Evolutionary conservation across 1,139 yeast species (phyloP), one percentile per base, ranked within the genome.

Genomic region (Protomyces lactucae-debilis): DNA sequence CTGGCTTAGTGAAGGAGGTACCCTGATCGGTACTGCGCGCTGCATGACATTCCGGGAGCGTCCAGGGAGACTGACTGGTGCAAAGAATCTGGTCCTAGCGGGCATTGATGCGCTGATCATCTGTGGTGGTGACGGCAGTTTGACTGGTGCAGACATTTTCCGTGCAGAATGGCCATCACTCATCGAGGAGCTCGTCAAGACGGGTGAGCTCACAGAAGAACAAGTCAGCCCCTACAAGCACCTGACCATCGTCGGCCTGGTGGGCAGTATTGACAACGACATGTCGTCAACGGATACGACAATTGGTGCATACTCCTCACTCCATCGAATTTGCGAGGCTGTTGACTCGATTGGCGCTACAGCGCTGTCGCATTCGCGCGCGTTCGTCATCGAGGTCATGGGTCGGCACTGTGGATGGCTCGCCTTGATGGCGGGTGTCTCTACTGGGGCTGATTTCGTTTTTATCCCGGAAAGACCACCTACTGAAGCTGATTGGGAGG

Each of bases 381-480:
- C 99, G 5, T 93, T 93, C 76, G 97, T 93, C 55, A 90, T 93
- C 67, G 99, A 93, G 77, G 99, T 93, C 60, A 93, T 93, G 99
- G 99, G 99, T 66, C 85, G 99, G 75, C 96, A 93, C 77, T 93
- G 99, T 80, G 99, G 99, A 68, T 93, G 99, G 99, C 82, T 93
- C 71, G 98, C 95, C 1, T 81, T 93, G 70, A 88, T 91, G 95
- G 92, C 98, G 18, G 98, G 98, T 71, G 84, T 92, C 69, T 89
- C 97, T 40, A 88, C 97, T 45, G 89, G 96, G 69, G 98, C 99
- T 12, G 99, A 93, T 77, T 92, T 84, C 74, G 87, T 92, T 66
- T 86, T 93, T 72, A 87, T 93, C 70, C 99, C 99, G 37, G 99
- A 93, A 76, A 84, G 85, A 73, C 97, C 90, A 52, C 91, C 89